Evolutionary conservation across 768 basidiomycete genomes (phyloP).

Genomic region (Suillus lakei): DNA sequence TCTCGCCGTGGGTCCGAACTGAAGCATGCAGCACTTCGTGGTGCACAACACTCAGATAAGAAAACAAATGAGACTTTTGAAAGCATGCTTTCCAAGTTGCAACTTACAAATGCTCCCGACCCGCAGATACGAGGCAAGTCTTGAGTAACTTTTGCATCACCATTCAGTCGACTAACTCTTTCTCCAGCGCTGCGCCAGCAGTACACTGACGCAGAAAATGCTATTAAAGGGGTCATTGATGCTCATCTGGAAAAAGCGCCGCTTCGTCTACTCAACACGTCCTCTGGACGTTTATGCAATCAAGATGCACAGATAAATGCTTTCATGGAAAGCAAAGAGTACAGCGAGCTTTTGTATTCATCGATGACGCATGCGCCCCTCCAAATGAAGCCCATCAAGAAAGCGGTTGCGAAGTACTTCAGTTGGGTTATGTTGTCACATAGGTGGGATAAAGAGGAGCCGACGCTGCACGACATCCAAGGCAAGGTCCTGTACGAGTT

Average conservation of each 20-base stretch:
- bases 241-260: not conserved
- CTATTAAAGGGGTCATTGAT: too few species aligned
- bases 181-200: too few species aligned
- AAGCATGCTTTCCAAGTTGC: too few species aligned
- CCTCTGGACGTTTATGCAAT: slow-evolving; percentile 2
- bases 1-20: too few species aligned
- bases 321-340: not conserved
- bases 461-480: slow-evolving; percentile 22
- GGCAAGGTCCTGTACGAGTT: slow-evolving; percentile 24
- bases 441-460: slow-evolving; percentile 24
- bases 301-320: not conserved
- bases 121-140: too few species aligned
- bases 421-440: slow-evolving; percentile 28
- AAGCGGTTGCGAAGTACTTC: slow-evolving; percentile 20
- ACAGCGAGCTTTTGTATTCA: not conserved
- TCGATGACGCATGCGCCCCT: not conserved
- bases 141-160: too few species aligned
- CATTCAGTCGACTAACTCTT: too few species aligned
- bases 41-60: too few species aligned
- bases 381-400: not conserved
- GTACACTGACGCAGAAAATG: too few species aligned
- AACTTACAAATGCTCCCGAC: too few species aligned
- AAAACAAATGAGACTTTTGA: too few species aligned
- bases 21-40: too few species aligned
- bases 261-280: slow-evolving; percentile 12